Evolutionary conservation across 164 flowering plant genomes (phyloP).

Genomic region (Vitis labrusca): DNA sequence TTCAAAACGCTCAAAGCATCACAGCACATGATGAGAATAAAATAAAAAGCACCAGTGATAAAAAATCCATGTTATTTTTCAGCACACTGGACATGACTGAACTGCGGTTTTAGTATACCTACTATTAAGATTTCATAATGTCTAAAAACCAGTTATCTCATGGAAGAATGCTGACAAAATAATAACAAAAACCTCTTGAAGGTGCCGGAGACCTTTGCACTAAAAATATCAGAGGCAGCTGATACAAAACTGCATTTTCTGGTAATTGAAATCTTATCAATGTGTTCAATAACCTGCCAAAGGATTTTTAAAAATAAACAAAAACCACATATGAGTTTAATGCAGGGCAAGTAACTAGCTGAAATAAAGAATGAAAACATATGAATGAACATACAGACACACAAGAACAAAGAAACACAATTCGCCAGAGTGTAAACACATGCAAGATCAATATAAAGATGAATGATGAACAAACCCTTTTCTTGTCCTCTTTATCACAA

Average conservation of each 20-base stretch:
- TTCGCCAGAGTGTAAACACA: neutral
- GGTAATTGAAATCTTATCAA: conserved; percentile 66
- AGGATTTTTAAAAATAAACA: neutral
- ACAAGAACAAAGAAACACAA: neutral
- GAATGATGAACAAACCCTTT: conserved; percentile 43
- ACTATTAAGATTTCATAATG: neutral
- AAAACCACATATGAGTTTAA: neutral
- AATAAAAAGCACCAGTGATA: too few relatives aligned
- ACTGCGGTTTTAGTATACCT: neutral
- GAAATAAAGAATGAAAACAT: neutral
- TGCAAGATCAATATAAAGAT: neutral
- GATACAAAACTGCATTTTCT: conserved; percentile 77
- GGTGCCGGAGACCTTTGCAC: conserved; percentile 90
- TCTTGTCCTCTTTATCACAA: conserved; percentile 82
- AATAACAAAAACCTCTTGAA: conserved; percentile 68
- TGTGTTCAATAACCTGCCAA: conserved; percentile 71
- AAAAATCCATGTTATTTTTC: neutral
- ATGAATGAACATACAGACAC: neutral
- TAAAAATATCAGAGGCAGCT: conserved; percentile 76
- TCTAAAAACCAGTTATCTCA: neutral
- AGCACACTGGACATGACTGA: neutral
- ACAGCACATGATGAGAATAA: neutral
- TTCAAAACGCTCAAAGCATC: neutral
- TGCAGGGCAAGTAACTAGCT: neutral
- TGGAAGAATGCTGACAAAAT: neutral